phyloP scores from a whole-genome alignment of 306 rosid species.

The Carpinus fangiana region DNA sequence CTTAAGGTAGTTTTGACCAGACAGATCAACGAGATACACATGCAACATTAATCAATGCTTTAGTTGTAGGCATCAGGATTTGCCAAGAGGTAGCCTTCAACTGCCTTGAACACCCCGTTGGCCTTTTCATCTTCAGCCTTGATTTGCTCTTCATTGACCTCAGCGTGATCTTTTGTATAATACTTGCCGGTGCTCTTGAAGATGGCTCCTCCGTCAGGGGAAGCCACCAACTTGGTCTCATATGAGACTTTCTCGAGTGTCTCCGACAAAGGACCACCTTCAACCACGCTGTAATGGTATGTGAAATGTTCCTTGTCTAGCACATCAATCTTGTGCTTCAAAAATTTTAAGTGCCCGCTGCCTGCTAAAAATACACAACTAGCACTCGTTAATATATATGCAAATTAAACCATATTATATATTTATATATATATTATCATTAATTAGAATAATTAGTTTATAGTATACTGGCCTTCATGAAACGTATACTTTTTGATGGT shows the following conservation, averaged over 20 bases:
- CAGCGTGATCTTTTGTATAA: constrained; percentile 15
- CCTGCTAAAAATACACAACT: constrained; percentile 2
- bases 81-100: constrained; percentile 14
- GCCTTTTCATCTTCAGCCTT: constrained; percentile 2
- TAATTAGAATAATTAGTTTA: too few species aligned
- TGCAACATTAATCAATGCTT: background rate
- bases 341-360: background rate
- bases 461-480: constrained; percentile 16
- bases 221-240: constrained; percentile 29
- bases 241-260: constrained; percentile 33
- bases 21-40: background rate
- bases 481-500: constrained; percentile 39
- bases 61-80: constrained; percentile 12
- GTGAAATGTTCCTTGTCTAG: constrained; percentile 18
- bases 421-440: too few species aligned
- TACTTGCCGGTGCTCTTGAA: constrained; percentile 9
- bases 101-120: background rate
- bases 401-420: too few species aligned
- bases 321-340: constrained; percentile 26
- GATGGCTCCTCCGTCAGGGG: constrained; percentile 36
- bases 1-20: too few species aligned
- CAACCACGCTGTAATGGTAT: constrained; percentile 30
- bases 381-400: background rate
- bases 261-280: constrained; percentile 24
- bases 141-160: background rate